Percentiles rank a stretch among this genome's conserved stretches.
Evolutionary conservation across 768 basidiomycete genomes (phyloP).

Genomic region (Pisolithus tinctorius): DNA sequence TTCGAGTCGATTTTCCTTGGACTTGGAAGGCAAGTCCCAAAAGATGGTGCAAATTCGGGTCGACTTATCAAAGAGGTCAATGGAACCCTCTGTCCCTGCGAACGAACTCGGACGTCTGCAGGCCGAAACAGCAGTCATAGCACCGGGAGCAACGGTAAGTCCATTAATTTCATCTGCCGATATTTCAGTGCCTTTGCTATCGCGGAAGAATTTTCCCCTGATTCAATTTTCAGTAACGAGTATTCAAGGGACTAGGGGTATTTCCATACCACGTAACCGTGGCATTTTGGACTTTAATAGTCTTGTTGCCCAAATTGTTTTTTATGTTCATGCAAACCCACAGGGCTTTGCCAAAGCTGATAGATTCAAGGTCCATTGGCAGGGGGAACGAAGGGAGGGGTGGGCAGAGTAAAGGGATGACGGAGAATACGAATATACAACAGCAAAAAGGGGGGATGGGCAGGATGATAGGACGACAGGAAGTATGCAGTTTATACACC

Average conservation of each 20-base stretch:
- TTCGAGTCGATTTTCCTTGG: not conserved
- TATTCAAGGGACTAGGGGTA: not conserved
- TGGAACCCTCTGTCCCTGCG: constrained; percentile 6
- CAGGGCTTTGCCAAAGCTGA: not conserved
- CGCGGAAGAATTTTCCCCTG: constrained; percentile 1
- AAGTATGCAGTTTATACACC: too few species aligned
- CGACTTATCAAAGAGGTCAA: constrained; percentile 3
- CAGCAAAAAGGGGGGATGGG: too few species aligned
- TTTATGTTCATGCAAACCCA: constrained; percentile 2
- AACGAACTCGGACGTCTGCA: constrained; percentile 4
- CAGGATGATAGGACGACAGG: too few species aligned
- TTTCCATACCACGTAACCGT: not conserved
- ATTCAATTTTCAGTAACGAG: not conserved
- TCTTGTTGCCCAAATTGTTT: not conserved
- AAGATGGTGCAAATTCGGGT: constrained; percentile 5
- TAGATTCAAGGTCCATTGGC: not conserved
- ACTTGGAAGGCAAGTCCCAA: constrained; percentile 7
- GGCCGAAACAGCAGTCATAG: not conserved
- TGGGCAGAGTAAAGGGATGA: too few species aligned
- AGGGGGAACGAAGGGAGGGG: too few species aligned
- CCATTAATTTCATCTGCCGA: not conserved
- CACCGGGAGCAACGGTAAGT: not conserved
- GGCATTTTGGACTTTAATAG: constrained; percentile 1
- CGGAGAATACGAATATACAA: too few species aligned
- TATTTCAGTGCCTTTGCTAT: constrained; percentile 1